phyloP scores from a whole-genome alignment of 116 monocot species.

The Thalassia testudinum region DNA sequence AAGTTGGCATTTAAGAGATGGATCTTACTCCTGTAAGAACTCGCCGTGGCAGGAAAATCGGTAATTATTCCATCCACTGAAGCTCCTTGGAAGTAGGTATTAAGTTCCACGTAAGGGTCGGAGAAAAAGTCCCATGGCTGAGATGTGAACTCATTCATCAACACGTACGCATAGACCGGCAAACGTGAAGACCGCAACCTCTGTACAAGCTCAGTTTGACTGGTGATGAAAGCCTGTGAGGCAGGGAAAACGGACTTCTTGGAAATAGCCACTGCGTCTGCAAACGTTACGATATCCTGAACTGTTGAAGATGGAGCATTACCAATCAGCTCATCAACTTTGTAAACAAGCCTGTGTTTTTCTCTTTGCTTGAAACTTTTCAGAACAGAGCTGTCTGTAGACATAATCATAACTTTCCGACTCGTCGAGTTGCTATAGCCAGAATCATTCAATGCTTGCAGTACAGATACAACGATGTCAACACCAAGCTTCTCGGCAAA shows the following conservation, averaged over 20 bases:
- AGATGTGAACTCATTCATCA: constrained; percentile 67
- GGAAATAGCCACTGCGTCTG: constrained; percentile 42
- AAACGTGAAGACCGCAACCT: constrained; percentile 38
- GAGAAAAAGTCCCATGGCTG: constrained; percentile 80
- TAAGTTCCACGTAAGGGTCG: constrained; percentile 60
- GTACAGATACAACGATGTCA: constrained; percentile 29
- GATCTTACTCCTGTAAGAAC: constrained; percentile 48
- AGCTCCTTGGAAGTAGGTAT: constrained; percentile 31
- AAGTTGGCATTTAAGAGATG: too few relatives aligned
- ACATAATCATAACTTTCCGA: constrained; percentile 47
- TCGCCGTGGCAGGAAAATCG: constrained; percentile 56
- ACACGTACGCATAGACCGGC: constrained; percentile 38
- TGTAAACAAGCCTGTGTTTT: constrained; percentile 56
- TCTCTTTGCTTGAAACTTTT: constrained; percentile 34
- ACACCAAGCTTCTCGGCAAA: constrained; percentile 39
- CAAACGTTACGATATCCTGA: constrained; percentile 45
- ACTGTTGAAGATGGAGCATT: constrained; percentile 40
- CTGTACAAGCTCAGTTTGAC: constrained; percentile 23
- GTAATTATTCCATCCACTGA: constrained; percentile 69
- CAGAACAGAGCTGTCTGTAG: constrained; percentile 56
- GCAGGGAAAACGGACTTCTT: constrained; percentile 51
- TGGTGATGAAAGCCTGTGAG: constrained; percentile 14
- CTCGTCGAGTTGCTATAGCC: constrained; percentile 42
- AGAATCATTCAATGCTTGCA: constrained; percentile 22
- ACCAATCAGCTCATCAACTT: constrained; percentile 29